These are phyloP conservation scores for Eremochloa ophiuroides DNA, from an alignment of 176 grass and related monocot species.

Conservation along the genomic window DNA sequence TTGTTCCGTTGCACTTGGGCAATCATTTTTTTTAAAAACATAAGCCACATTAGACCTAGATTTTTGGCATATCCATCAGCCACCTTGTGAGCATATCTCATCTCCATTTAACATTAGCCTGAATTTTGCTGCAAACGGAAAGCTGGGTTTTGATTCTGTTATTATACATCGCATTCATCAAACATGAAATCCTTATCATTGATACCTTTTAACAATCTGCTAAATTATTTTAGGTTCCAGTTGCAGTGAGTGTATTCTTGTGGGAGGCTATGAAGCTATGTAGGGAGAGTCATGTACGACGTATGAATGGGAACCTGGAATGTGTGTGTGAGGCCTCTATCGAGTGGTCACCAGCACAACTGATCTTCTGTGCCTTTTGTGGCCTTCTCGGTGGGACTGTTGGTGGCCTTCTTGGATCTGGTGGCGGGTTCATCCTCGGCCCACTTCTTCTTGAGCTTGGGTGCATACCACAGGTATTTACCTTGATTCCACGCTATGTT, in stretches of 20 bases:
- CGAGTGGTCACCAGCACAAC: constrained; percentile 71
- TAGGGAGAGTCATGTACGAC: constrained; percentile 60
- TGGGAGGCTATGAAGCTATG: constrained; percentile 70
- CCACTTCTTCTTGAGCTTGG: constrained; percentile 96
- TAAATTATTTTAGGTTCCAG: constrained; percentile 51
- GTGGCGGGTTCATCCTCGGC: constrained; percentile 92
- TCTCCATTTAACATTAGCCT: neutral
- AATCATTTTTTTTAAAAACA: constrained; percentile 16
- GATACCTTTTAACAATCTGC: neutral
- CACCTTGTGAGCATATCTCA: neutral
- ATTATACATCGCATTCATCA: neutral
- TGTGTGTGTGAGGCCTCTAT: constrained; percentile 90
- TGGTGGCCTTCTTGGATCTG: constrained; percentile 88
- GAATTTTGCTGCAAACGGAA: neutral
- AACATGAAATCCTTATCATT: neutral
- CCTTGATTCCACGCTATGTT: neutral
- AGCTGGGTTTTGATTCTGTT: neutral
- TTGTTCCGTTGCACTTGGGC: neutral
- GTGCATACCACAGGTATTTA: constrained; percentile 86
- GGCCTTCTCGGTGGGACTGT: constrained; percentile 87
- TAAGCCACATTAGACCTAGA: neutral
- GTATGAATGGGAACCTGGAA: constrained; percentile 65
- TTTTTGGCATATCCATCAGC: neutral
- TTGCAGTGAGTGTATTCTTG: constrained; percentile 53
- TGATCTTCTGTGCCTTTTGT: constrained; percentile 82